A percentile compares a stretch with the other conserved stretches of the same genome.
Evolutionary conservation across 768 basidiomycete genomes (phyloP).

Genomic region (button mushroom (Agaricus bisporus)): DNA sequence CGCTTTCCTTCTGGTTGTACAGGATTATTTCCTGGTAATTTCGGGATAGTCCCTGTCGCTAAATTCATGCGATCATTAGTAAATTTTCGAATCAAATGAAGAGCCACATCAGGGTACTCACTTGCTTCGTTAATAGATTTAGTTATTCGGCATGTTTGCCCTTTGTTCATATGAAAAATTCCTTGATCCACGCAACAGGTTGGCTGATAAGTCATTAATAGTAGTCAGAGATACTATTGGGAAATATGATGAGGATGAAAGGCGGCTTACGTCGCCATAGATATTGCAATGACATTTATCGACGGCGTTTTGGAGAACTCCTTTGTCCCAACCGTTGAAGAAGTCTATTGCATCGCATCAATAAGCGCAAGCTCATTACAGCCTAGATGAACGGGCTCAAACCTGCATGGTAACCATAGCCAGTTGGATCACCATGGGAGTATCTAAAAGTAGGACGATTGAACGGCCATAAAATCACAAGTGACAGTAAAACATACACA

Average conservation of each 20-base stretch:
- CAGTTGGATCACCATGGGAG: constrained; percentile 55
- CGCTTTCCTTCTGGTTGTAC: constrained; percentile 30
- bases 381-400: constrained; percentile 12
- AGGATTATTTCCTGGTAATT: constrained; percentile 51
- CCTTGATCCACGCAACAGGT: constrained; percentile 40
- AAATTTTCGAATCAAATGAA: neutral
- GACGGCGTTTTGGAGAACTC: constrained; percentile 48
- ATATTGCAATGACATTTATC: constrained; percentile 44
- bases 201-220: constrained; percentile 17
- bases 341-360: constrained; percentile 30
- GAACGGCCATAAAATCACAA: neutral
- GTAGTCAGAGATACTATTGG: constrained; percentile 3
- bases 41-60: constrained; percentile 41
- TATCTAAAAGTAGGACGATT: constrained; percentile 20
- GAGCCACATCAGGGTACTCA: constrained; percentile 17
- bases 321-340: constrained; percentile 55
- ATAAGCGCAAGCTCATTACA: neutral
- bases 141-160: constrained; percentile 38
- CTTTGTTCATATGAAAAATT: constrained; percentile 36
- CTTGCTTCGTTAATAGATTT: constrained; percentile 41
- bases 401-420: constrained; percentile 57
- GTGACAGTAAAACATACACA: constrained; percentile 29
- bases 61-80: neutral
- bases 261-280: constrained; percentile 33
- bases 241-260: neutral